Conservation (phyloP, 768 basidiomycete species). For the Rhizopogon vinicolor region DNA sequence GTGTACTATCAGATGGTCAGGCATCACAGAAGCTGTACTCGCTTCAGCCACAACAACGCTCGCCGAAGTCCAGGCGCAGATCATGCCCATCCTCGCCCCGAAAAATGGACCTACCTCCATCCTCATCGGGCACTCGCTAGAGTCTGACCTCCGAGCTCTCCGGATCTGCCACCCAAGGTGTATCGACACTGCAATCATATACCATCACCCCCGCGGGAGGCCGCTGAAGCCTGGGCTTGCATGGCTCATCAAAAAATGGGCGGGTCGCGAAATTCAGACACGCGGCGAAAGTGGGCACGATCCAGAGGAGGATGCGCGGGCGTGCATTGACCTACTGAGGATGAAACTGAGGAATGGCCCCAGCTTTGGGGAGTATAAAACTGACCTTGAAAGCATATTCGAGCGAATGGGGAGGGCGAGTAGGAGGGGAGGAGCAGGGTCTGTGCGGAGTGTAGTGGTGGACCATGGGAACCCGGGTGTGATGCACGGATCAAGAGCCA, state of each 20-base stretch:
- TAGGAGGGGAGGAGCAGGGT: constrained; percentile 34
- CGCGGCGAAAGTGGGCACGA: constrained; percentile 86
- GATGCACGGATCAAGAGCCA: constrained; percentile 85
- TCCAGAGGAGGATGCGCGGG: constrained; percentile 90
- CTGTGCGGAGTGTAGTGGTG: constrained; percentile 62
- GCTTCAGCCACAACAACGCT: constrained; percentile 71
- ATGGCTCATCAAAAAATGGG: constrained; percentile 97
- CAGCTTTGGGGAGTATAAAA: constrained; percentile 83
- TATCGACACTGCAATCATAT: constrained; percentile 88
- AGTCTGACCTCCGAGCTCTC: constrained; percentile 88
- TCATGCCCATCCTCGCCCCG: constrained; percentile 60
- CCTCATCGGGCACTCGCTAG: constrained; percentile 92
- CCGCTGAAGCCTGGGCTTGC: constrained; percentile 93
- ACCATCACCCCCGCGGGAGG: constrained; percentile 89
- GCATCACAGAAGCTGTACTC: constrained; percentile 79
- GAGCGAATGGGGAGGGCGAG: constrained; percentile 69
- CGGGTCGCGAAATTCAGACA: constrained; percentile 83
- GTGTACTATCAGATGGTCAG: constrained; percentile 67
- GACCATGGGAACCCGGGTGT: constrained; percentile 81
- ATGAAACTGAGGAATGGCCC: constrained; percentile 75
- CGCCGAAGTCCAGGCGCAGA: constrained; percentile 66
- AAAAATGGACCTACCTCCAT: constrained; percentile 55
- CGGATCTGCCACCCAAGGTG: constrained; percentile 82
- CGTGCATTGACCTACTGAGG: constrained; percentile 79
- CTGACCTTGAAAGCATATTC: constrained; percentile 84